Evolutionary conservation across 805 yeast genomes (phyloP).

Genomic region (Pichia exigua): DNA sequence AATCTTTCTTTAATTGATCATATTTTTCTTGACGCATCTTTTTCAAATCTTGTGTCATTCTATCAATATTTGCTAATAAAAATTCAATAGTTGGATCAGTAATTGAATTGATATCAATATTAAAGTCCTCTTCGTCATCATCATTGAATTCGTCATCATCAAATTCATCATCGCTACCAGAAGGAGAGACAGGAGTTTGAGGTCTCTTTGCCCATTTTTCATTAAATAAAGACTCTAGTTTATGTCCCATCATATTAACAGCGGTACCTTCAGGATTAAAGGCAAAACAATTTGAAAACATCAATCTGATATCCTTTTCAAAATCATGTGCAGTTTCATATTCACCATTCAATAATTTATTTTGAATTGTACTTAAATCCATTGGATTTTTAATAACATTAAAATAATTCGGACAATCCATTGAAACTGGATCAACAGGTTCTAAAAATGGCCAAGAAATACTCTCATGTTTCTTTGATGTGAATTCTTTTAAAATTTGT

Average conservation of each 20-base stretch:
- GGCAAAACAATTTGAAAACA: constrained; percentile 80
- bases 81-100: constrained; percentile 87
- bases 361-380: constrained; percentile 84
- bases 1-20: constrained; percentile 57
- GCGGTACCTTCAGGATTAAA: constrained; percentile 98
- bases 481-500: constrained; percentile 72
- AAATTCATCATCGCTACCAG: constrained; percentile 36
- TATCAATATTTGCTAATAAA: constrained; percentile 74
- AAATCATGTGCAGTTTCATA: constrained; percentile 87
- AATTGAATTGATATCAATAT: constrained; percentile 53
- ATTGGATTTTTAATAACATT: constrained; percentile 87
- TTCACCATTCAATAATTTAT: constrained; percentile 75
- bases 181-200: constrained; percentile 43
- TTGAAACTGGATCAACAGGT: constrained; percentile 93
- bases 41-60: constrained; percentile 80
- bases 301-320: constrained; percentile 71
- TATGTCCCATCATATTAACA: constrained; percentile 91
- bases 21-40: constrained; percentile 73
- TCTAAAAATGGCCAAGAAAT: constrained; percentile 84
- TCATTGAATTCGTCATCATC: constrained; percentile 30
- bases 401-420: constrained; percentile 84
- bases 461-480: constrained; percentile 73
- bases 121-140: constrained; percentile 38
- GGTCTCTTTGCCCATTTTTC: constrained; percentile 87
- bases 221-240: constrained; percentile 78